Evolutionary conservation across 805 yeast genomes (phyloP).

Genomic region (Metschnikowia cubensis): DNA sequence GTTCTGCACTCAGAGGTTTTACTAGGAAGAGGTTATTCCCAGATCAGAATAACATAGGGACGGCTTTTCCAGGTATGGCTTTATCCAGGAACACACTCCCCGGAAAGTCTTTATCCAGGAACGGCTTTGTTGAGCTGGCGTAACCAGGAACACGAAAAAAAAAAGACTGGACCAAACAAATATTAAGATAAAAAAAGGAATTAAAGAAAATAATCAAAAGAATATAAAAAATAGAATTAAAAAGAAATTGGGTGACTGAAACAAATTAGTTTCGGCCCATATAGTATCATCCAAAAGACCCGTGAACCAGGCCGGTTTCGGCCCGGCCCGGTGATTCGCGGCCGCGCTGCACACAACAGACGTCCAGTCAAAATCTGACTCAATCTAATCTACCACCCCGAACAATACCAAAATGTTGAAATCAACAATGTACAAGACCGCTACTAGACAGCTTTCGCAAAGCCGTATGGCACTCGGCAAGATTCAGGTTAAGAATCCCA

Average conservation of each 20-base stretch:
- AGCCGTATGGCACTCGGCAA: slow-evolving; percentile 32
- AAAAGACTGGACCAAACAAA: no score
- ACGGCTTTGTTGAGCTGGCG: no score
- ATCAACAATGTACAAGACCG: slow-evolving; percentile 2
- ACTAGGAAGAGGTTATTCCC: no score
- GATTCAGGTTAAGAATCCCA: slow-evolving; percentile 78
- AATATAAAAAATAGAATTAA: no score
- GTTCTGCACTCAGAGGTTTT: no score
- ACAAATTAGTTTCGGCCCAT: neutral
- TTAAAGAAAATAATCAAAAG: no score
- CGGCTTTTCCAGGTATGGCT: no score
- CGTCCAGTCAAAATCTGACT: slow-evolving; percentile 1
- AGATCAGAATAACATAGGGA: no score
- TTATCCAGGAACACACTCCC: no score
- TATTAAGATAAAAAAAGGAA: no score
- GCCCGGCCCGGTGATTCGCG: slow-evolving; percentile 1
- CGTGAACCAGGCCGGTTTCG: neutral
- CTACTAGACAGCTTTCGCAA: slow-evolving; percentile 11
- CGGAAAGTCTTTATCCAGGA: no score
- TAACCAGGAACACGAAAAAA: no score
- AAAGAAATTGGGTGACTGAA: neutral
- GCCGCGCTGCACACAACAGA: neutral
- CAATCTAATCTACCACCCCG: neutral
- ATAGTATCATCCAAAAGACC: neutral
- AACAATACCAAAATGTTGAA: slow-evolving; percentile 9